Evolutionary conservation across 192 early-diverging fungal species (phyloP).

Genomic region (Mortierella alpina): DNA sequence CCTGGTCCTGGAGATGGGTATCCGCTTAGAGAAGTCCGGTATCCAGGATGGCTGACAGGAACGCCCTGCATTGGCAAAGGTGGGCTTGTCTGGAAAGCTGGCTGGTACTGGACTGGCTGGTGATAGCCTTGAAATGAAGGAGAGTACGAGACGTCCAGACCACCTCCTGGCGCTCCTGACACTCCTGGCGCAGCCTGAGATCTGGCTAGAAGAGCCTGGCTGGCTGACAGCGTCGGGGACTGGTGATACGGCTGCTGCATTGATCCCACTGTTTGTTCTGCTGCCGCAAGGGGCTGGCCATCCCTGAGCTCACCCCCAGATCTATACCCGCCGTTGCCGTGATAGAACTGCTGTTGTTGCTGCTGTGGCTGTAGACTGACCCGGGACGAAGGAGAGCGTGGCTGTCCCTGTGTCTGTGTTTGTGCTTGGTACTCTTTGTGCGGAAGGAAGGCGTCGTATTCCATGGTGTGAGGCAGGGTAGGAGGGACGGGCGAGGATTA

Average conservation of each 20-base stretch:
- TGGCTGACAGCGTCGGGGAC: slow-evolving; percentile 9
- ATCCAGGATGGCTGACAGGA: not conserved
- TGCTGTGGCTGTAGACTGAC: not conserved
- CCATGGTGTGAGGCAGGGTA: slow-evolving; percentile 5
- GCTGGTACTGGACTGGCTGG: slow-evolving; percentile 6
- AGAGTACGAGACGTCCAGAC: not conserved
- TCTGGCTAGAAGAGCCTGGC: not conserved
- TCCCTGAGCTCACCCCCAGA: too few relatives aligned
- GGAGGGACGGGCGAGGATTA: slow-evolving; percentile 1
- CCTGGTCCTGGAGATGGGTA: not conserved
- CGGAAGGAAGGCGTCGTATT: slow-evolving; percentile 33
- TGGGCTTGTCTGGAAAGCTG: too few relatives aligned
- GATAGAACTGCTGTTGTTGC: too few relatives aligned
- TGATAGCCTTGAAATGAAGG: slow-evolving; percentile 5
- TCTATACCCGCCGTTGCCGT: too few relatives aligned
- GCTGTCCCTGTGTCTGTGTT: not conserved
- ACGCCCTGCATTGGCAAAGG: not conserved
- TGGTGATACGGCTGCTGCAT: not conserved
- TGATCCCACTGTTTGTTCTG: not conserved
- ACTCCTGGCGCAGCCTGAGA: not conserved
- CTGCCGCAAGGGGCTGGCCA: not conserved
- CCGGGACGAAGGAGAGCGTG: not conserved
- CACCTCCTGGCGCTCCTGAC: slow-evolving; percentile 11
- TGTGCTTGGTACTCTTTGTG: slow-evolving; percentile 21
- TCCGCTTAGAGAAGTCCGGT: not conserved